Evolutionary conservation across 805 yeast genomes (phyloP).

Genomic region (Peterozyma toletana): DNA sequence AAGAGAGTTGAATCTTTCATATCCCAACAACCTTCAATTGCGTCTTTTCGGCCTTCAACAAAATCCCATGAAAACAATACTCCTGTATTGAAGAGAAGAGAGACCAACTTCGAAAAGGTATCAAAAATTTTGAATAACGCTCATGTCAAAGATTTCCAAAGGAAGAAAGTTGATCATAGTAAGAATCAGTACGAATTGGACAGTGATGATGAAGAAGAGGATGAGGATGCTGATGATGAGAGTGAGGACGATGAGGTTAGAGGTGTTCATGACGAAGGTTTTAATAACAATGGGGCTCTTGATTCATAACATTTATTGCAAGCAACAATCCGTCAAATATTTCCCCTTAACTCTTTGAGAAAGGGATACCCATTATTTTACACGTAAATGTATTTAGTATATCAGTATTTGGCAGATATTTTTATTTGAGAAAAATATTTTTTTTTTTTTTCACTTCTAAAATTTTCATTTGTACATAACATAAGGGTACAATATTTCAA

Average conservation of each 20-base stretch:
- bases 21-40: background rate
- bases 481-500: no score
- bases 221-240: constrained; percentile 11
- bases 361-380: no score
- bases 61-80: background rate
- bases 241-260: constrained; percentile 3
- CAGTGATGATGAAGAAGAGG: constrained; percentile 20
- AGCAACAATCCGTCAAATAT: no score
- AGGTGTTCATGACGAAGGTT: background rate
- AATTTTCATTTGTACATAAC: no score
- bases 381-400: no score
- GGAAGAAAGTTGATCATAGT: constrained; percentile 34
- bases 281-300: no score
- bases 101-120: constrained; percentile 30
- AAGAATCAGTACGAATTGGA: constrained; percentile 29
- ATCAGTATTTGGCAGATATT: no score
- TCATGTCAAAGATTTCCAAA: constrained; percentile 80
- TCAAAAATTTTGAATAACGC: constrained; percentile 61
- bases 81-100: background rate
- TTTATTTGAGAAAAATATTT: no score
- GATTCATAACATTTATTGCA: no score
- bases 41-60: background rate
- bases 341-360: no score
- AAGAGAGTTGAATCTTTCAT: background rate
- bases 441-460: no score